Conservation (phyloP, 2,329 filamentous ascomycete genomes). For the Periconia macrospinosa region DNA sequence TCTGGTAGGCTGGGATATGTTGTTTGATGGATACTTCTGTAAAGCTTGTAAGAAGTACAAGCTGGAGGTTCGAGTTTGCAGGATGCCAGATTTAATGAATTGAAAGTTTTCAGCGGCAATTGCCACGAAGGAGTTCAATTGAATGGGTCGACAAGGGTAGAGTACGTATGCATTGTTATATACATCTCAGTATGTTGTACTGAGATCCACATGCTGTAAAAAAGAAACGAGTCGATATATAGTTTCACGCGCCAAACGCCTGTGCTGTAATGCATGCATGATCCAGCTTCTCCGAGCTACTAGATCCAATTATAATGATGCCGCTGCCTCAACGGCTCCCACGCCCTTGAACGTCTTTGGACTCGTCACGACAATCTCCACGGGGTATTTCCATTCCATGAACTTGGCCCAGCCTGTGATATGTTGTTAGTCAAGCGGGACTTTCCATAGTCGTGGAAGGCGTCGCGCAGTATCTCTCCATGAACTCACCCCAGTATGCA, state of each 20-base stretch:
- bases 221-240: neutral
- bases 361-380: conserved; percentile 66
- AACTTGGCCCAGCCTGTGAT: conserved; percentile 82
- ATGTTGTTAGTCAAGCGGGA: conserved; percentile 17
- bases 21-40: too few species aligned
- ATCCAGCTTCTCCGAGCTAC: neutral
- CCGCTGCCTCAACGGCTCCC: conserved; percentile 52
- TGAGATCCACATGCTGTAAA: neutral
- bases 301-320: conserved; percentile 35
- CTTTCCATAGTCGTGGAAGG: neutral
- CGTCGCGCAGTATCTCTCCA: neutral
- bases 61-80: too few species aligned
- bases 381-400: conserved; percentile 91
- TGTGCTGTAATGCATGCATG: conserved; percentile 3
- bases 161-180: neutral
- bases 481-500: conserved; percentile 86
- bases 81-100: too few species aligned
- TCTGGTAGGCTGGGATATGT: too few species aligned
- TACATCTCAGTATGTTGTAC: neutral
- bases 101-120: too few species aligned
- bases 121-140: too few species aligned
- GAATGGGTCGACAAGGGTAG: too few species aligned
- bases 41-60: too few species aligned
- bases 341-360: conserved; percentile 49
- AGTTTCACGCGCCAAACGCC: conserved; percentile 12